These are phyloP conservation scores for Clarireedia paspali DNA, from an alignment of 2,329 filamentous ascomycete species.

Conservation along the genomic window DNA sequence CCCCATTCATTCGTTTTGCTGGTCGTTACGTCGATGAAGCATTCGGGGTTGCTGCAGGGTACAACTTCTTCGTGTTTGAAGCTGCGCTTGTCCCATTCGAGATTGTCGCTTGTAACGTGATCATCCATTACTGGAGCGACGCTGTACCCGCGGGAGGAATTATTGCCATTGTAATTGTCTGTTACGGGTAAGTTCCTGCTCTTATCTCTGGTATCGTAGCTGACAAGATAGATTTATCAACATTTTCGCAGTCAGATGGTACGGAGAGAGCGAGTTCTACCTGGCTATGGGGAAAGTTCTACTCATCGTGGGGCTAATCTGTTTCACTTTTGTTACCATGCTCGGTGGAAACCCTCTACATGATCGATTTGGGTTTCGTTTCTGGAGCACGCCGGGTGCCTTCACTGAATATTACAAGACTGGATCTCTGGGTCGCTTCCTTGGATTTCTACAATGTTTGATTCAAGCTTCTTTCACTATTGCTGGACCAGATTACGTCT, in stretches of 20 bases:
- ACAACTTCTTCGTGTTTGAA: slow-evolving; percentile 68
- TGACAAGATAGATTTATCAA: slow-evolving; percentile 34
- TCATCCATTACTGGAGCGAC: slow-evolving; percentile 45
- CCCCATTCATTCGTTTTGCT: slow-evolving; percentile 71
- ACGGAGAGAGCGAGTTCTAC: slow-evolving; percentile 53
- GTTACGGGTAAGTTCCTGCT: slow-evolving; percentile 30
- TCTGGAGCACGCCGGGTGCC: slow-evolving; percentile 42
- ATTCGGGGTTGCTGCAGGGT: slow-evolving; percentile 64
- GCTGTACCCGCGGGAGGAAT: slow-evolving; percentile 34
- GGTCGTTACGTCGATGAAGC: slow-evolving; percentile 69
- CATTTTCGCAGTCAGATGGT: slow-evolving; percentile 43
- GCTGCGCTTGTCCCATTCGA: slow-evolving; percentile 40
- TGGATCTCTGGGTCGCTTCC: slow-evolving; percentile 40
- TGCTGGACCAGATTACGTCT: slow-evolving; percentile 40
- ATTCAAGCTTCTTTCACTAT: slow-evolving; percentile 44
- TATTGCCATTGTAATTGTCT: slow-evolving; percentile 48
- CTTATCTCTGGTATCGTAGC: slow-evolving; percentile 31
- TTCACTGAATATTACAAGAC: slow-evolving; percentile 34
- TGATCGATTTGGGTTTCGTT: slow-evolving; percentile 34
- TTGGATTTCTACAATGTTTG: slow-evolving; percentile 42
- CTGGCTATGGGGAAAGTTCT: slow-evolving; percentile 30
- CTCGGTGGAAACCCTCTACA: slow-evolving; percentile 28
- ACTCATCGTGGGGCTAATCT: slow-evolving; percentile 26
- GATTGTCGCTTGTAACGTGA: slow-evolving; percentile 34
- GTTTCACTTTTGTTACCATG: slow-evolving; percentile 30